Conservation (phyloP, 192 early-diverging fungal genomes). For the Coemansia sp. region DNA sequence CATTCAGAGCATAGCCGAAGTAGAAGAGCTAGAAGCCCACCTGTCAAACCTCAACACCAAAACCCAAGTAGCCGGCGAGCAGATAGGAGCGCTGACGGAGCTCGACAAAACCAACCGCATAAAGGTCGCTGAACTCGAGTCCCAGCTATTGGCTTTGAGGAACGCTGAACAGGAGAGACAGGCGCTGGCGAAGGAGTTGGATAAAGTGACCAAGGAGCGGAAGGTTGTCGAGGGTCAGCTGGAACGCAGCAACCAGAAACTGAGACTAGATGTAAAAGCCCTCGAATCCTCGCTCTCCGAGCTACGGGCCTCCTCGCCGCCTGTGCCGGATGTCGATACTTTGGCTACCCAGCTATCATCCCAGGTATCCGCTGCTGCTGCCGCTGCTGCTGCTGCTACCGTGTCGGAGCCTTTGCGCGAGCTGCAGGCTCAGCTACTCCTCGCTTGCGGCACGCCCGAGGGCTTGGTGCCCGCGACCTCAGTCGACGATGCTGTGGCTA, state of each 20-base stretch:
- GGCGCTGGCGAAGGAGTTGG: conserved; percentile 15
- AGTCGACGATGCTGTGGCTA: conserved; percentile 5
- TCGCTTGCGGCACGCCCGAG: conserved; percentile 23
- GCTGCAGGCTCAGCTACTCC: conserved; percentile 8
- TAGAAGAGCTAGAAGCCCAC: conserved; percentile 51
- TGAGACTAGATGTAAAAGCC: conserved; percentile 25
- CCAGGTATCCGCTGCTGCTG: not conserved
- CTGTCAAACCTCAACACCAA: conserved; percentile 47
- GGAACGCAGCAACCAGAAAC: conserved; percentile 39
- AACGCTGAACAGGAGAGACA: conserved; percentile 12
- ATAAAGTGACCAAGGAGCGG: conserved; percentile 32
- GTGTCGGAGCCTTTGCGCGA: not conserved
- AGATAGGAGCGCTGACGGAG: conserved; percentile 50
- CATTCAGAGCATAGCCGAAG: conserved; percentile 50
- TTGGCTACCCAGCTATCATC: conserved; percentile 13
- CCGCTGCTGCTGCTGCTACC: too few relatives aligned
- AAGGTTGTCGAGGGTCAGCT: conserved; percentile 44
- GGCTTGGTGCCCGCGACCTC: conserved; percentile 20
- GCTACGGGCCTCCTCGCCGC: not conserved
- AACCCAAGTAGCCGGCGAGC: conserved; percentile 45
- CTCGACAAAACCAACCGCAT: conserved; percentile 39
- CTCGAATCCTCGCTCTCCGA: conserved; percentile 7
- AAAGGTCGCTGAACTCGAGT: conserved; percentile 30
- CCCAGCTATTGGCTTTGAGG: conserved; percentile 1
- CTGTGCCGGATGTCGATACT: conserved; percentile 6